phyloP scores from a whole-genome alignment of 371 early-diverging fungal species.

The Rhizopus arrhizus region DNA sequence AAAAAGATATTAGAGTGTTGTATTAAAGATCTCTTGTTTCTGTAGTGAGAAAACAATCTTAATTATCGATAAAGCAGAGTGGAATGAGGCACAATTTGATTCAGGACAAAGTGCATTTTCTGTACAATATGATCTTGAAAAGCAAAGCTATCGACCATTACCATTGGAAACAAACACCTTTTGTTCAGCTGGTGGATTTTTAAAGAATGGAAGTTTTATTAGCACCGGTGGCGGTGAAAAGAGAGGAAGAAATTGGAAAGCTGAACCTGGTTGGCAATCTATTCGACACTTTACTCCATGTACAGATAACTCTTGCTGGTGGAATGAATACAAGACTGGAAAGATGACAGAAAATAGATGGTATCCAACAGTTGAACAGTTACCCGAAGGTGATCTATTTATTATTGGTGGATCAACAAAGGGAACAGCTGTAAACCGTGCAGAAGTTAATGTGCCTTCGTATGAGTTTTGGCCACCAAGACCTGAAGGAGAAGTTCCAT shows the following conservation, averaged over 20 bases:
- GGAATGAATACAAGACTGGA: slow-evolving; percentile 42
- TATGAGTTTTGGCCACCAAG: slow-evolving; percentile 52
- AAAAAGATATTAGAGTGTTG: background rate
- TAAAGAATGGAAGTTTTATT: slow-evolving; percentile 61
- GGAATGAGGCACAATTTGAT: slow-evolving; percentile 53
- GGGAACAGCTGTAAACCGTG: slow-evolving; percentile 54
- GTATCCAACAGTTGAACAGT: slow-evolving; percentile 63
- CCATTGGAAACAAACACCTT: slow-evolving; percentile 63
- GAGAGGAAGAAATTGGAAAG: slow-evolving; percentile 43
- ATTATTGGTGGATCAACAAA: slow-evolving; percentile 60
- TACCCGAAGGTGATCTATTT: slow-evolving; percentile 59
- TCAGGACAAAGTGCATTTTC: slow-evolving; percentile 56
- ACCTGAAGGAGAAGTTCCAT: slow-evolving; percentile 29
- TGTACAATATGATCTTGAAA: slow-evolving; percentile 54
- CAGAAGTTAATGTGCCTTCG: slow-evolving; percentile 53
- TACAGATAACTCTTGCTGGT: slow-evolving; percentile 44
- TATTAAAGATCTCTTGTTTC: background rate
- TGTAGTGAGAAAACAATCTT: slow-evolving; percentile 45
- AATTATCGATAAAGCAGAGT: slow-evolving; percentile 55
- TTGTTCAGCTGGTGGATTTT: slow-evolving; percentile 64
- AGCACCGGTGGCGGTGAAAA: slow-evolving; percentile 62
- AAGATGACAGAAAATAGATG: slow-evolving; percentile 54
- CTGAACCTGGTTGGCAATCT: slow-evolving; percentile 56
- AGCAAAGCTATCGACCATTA: slow-evolving; percentile 47
- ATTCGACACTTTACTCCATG: slow-evolving; percentile 58